Conservation (phyloP, 257 asterid species). For the Capsicum chinense region DNA sequence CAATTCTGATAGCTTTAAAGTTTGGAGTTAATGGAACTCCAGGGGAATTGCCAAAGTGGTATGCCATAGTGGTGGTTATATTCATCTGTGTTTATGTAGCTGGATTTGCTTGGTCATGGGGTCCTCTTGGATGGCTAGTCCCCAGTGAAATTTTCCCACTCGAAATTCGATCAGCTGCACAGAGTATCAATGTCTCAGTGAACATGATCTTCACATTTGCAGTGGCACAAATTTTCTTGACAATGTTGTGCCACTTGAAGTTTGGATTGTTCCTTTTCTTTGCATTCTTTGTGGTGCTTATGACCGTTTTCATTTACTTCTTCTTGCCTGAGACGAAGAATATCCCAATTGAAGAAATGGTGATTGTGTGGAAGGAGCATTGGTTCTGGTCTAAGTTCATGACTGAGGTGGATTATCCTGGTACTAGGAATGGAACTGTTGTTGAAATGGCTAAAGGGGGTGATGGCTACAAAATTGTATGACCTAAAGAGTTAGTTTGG, state of each 20-base stretch:
- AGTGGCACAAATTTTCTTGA: slow-evolving; percentile 70
- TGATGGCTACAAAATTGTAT: slow-evolving; percentile 35
- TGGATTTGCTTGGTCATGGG: slow-evolving; percentile 94
- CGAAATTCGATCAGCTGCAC: slow-evolving; percentile 84
- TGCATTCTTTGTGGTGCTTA: slow-evolving; percentile 57
- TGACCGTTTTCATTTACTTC: slow-evolving; percentile 60
- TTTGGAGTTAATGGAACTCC: slow-evolving; percentile 66
- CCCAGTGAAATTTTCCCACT: slow-evolving; percentile 88
- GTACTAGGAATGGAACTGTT: slow-evolving; percentile 34
- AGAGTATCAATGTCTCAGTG: slow-evolving; percentile 70
- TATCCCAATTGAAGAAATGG: slow-evolving; percentile 83
- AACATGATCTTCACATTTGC: slow-evolving; percentile 76
- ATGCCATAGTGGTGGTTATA: slow-evolving; percentile 65
- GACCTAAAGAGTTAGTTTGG: slow-evolving; percentile 9
- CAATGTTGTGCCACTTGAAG: slow-evolving; percentile 75
- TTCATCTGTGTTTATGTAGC: slow-evolving; percentile 75
- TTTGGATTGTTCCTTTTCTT: slow-evolving; percentile 81
- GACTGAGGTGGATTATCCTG: slow-evolving; percentile 48
- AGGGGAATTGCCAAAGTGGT: slow-evolving; percentile 63
- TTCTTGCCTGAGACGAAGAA: slow-evolving; percentile 89
- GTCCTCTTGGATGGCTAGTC: slow-evolving; percentile 87
- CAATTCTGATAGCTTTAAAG: slow-evolving; percentile 59
- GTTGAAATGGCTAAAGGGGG: slow-evolving; percentile 36
- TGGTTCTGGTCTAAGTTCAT: slow-evolving; percentile 80
- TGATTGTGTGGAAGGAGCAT: slow-evolving; percentile 69